Evolutionary conservation across 192 early-diverging fungal genomes (phyloP).

Genomic region (Entophlyctis luteolus): DNA sequence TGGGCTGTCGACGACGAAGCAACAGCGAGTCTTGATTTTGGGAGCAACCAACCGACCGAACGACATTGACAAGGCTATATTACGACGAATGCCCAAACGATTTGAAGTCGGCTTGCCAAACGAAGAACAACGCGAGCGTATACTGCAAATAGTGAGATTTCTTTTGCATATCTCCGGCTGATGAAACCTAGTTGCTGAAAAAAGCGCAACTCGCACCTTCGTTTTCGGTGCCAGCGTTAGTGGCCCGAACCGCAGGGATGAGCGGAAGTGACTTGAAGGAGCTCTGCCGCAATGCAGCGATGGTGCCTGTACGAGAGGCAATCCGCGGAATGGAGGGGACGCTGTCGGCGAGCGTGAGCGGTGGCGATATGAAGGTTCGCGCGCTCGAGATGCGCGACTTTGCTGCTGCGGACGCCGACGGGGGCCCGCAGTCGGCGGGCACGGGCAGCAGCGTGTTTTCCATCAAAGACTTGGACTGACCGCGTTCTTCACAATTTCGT

Average conservation of each 20-base stretch:
- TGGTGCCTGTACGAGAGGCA: constrained; percentile 80
- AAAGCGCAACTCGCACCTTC: constrained; percentile 59
- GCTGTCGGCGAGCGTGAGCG: constrained; percentile 1
- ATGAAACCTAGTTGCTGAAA: constrained; percentile 65
- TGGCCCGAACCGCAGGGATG: constrained; percentile 70
- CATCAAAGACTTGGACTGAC: too few relatives aligned
- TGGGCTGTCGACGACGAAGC: constrained; percentile 70
- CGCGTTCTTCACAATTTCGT: too few relatives aligned
- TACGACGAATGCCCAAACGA: constrained; percentile 96
- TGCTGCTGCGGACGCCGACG: neutral
- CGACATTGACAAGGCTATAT: constrained; percentile 95
- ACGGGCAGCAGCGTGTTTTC: too few relatives aligned
- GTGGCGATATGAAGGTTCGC: constrained; percentile 29
- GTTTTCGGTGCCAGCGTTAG: constrained; percentile 68
- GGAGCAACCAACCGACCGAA: constrained; percentile 97
- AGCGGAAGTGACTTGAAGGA: constrained; percentile 97
- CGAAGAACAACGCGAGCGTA: constrained; percentile 75
- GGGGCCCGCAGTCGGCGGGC: too few relatives aligned
- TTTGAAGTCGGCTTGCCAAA: constrained; percentile 83
- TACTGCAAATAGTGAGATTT: constrained; percentile 57
- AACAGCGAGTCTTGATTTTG: constrained; percentile 54
- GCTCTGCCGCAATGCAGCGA: constrained; percentile 90
- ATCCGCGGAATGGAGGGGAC: constrained; percentile 30
- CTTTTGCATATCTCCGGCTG: neutral
- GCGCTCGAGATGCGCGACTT: constrained; percentile 36